Conservation (phyloP, 495 filamentous ascomycete species). For the Penicillium fimorum region DNA sequence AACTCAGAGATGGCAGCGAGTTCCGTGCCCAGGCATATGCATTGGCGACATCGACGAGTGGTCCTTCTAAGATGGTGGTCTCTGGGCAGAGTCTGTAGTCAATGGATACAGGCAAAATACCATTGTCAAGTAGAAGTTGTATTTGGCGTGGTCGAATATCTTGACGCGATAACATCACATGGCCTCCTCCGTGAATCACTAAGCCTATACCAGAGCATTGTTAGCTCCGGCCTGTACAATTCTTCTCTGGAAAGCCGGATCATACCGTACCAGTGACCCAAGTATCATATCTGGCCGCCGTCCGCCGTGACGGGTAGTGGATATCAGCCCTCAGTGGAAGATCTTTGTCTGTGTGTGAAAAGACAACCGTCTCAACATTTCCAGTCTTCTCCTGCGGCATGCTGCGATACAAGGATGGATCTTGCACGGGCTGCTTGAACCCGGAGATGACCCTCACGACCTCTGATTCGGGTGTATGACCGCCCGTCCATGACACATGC, state of each 20-base stretch:
- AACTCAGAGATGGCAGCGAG: slow-evolving; percentile 35
- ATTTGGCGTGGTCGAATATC: slow-evolving; percentile 48
- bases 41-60: slow-evolving; percentile 49
- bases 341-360: slow-evolving; percentile 23
- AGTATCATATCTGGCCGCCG: background rate
- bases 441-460: slow-evolving; percentile 4
- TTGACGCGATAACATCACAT: slow-evolving; percentile 47
- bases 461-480: slow-evolving; percentile 8
- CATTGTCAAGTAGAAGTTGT: slow-evolving; percentile 33
- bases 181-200: slow-evolving; percentile 60
- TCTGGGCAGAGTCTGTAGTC: slow-evolving; percentile 61
- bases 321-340: slow-evolving; percentile 42
- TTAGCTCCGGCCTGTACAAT: background rate
- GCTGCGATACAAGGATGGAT: background rate
- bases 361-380: slow-evolving; percentile 33
- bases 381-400: background rate
- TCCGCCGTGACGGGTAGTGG: slow-evolving; percentile 35
- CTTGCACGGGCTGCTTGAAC: background rate
- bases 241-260: background rate
- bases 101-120: slow-evolving; percentile 53
- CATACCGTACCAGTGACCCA: background rate
- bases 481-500: slow-evolving; percentile 37
- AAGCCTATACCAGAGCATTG: slow-evolving; percentile 36
- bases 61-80: slow-evolving; percentile 40
- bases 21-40: slow-evolving; percentile 46